Percentiles rank a stretch among this genome's conserved stretches.
Conservation (phyloP, 2,329 filamentous ascomycete species). For the Aureobasidium sp. region DNA sequence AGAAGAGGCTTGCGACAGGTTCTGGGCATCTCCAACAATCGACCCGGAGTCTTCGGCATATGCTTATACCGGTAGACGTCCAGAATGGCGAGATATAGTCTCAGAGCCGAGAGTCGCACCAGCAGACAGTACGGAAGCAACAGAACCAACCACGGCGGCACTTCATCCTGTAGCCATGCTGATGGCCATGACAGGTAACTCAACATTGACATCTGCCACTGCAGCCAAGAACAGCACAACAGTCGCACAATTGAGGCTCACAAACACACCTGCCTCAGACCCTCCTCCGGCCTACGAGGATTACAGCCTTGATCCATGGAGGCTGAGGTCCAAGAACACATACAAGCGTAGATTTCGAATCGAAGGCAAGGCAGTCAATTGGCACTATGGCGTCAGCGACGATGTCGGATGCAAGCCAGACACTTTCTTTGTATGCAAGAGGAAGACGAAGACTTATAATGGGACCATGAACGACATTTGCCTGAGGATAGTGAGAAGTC, state of each 20-base stretch:
- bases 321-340: background rate
- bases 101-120: background rate
- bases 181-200: no score
- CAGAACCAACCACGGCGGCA: background rate
- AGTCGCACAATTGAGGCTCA: background rate
- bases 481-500: background rate
- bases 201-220: background rate
- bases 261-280: background rate
- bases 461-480: background rate
- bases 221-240: background rate
- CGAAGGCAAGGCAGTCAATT: background rate
- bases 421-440: background rate
- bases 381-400: background rate
- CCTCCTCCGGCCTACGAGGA: background rate
- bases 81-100: background rate
- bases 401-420: background rate
- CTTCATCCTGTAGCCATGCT: no score
- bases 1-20: background rate
- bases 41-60: background rate
- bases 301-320: background rate
- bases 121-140: background rate
- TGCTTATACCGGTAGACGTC: background rate
- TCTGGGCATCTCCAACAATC: background rate
- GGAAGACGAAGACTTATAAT: background rate
- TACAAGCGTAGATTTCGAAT: background rate